Evolutionary conservation across 1,284 basidiomycete genomes (phyloP), one percentile per base, ranked within the genome.

Genomic region (Gomphus sp.): DNA sequence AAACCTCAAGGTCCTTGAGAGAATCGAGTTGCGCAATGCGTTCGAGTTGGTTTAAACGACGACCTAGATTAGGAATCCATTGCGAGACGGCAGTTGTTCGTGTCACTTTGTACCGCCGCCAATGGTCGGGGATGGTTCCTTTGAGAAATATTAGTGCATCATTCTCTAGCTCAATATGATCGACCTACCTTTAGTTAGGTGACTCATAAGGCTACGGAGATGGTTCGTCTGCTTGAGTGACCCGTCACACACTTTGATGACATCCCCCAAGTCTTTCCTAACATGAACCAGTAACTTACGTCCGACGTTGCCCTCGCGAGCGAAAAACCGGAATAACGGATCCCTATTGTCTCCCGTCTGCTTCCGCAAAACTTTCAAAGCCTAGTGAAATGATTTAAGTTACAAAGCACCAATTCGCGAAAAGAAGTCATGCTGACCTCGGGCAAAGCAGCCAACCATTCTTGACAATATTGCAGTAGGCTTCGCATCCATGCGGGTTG

Each of bases 401-500:
- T 56, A 62, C n/a, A 22, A 28, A 41, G 28, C 44, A 50, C 18
- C 49, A 58, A n/a, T 16, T 43, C 63, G 56, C 53, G 39, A 47
- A 37, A 10, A 31, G 25, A 41, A 25, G 37, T 31, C 25, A 52
- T 8, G 25, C 83, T 65, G 66, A 92, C 93, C 58, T 78, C 73
- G 50, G 93, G 94, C 4, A 97, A 72, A 53, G 81, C 77, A 7
- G 74, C 75, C 43, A 94, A 77, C 91, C 93, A 96, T 69, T 93
- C 89, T 50, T 80, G 77, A 67, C 91, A 91, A 50, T 90, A 85
- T 50, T 88, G 84, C 58, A 86, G 77, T 39, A 97, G 74, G 16
- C 81, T 79, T 44, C 88, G 81, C 94, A 97, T 97, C 94, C 94
- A 97, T 0, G 88, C 89, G 2, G 94, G 94, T 68, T 93, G 88